phyloP scores from a whole-genome alignment of 495 filamentous ascomycete species.

The Hypoxylon fuscum region DNA sequence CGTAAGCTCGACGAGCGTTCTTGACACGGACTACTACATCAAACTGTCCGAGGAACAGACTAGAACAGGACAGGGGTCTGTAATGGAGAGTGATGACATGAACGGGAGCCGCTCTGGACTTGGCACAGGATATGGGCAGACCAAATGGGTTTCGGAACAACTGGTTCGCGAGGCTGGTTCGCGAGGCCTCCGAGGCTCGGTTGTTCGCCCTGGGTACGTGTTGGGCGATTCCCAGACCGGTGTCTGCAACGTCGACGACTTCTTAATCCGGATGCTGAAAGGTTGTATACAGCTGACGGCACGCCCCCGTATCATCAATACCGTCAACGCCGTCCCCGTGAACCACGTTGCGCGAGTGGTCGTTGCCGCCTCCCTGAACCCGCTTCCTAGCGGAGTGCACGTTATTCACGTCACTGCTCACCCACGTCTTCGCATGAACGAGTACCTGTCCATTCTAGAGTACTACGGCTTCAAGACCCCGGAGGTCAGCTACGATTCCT shows the following conservation, averaged over 20 bases:
- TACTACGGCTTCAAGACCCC: constrained; percentile 80
- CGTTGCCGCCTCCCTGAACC: constrained; percentile 74
- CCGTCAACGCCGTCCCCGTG: constrained; percentile 91
- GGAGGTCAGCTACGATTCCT: constrained; percentile 69
- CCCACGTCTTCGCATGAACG: constrained; percentile 80
- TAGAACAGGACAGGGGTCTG: constrained; percentile 54
- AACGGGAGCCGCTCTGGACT: constrained; percentile 57
- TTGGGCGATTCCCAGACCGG: constrained; percentile 78
- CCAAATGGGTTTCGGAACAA: constrained; percentile 71
- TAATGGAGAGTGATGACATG: constrained; percentile 59
- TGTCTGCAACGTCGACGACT: constrained; percentile 87
- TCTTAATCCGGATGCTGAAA: constrained; percentile 88
- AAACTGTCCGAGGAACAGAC: constrained; percentile 70
- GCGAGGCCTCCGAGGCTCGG: constrained; percentile 76
- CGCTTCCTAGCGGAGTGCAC: constrained; percentile 60
- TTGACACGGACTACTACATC: constrained; percentile 85
- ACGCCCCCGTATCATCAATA: constrained; percentile 83
- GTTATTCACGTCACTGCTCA: constrained; percentile 77
- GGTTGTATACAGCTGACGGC: constrained; percentile 82
- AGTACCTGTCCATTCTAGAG: constrained; percentile 76
- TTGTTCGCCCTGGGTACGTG: constrained; percentile 89
- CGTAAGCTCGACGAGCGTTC: constrained; percentile 83
- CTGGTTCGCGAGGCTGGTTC: constrained; percentile 81
- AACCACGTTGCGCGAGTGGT: constrained; percentile 83
- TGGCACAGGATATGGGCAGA: constrained; percentile 87